Evolutionary conservation across 805 yeast genomes (phyloP), one percentile per base, ranked within the genome.

Genomic region (Starmerella sp.): DNA sequence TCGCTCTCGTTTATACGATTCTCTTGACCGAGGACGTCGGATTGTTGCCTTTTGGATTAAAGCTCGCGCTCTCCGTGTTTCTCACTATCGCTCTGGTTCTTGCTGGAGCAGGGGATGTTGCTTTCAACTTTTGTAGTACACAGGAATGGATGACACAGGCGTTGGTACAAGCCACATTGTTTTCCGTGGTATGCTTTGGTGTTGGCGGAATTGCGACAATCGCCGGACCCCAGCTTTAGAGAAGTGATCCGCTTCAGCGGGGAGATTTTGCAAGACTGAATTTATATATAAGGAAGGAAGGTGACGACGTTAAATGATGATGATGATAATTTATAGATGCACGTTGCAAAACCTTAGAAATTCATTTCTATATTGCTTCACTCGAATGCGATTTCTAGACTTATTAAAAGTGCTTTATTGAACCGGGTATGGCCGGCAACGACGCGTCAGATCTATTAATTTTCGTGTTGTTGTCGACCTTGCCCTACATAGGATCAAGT

Each of bases 81-180:
- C 69, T 76, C 46, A 70, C 74, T 5, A 56, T 73, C 10, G 75
- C 80, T 5, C 65, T 77, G 53, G 52, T 72, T 5, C 63, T 77
- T n/a, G 67, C 78, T 15, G 63, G 77, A 42, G 62, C 70, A 1
- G 72, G 79, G 4, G 66, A 76, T 47, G 73, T 77, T 35, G 65
- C 79, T n/a, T 66, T 73, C 47, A 64, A 75, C 66, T 65, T 74
- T 56, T 69, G 81, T 15, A 64, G 69, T 54, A 44, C 64, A 10
- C 73, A 77, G 2, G 72, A 73, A 3, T 52, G 71, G 57, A 67
- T 73, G 69, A 80, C 77, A 57, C 73, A 72, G 35, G 61, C 69
- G 0, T 57, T 71, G 10, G 77, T 78, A 17, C 77, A 78, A 71
- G 48, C 68, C 4, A 66, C 72, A 1, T 71, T 77, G 54, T 54